phyloP scores from a whole-genome alignment of 108 stramenopile genomes.

The Aurantiochytrium sp. region DNA sequence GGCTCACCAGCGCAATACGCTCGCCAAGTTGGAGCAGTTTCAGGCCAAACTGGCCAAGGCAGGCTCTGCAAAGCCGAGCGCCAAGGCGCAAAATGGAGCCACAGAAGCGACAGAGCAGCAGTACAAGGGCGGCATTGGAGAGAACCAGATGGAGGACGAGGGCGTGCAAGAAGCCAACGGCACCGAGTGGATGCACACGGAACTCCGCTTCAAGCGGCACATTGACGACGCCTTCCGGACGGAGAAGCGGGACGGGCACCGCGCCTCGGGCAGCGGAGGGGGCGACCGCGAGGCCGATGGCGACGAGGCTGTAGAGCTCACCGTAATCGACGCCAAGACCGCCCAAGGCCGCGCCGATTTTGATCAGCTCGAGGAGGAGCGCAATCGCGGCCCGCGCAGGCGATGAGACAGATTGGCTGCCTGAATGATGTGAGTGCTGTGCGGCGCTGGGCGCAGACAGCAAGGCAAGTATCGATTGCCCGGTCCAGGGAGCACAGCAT shows the following conservation, averaged over 20 bases:
- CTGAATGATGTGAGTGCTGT: background rate
- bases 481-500: no score
- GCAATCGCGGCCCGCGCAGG: background rate
- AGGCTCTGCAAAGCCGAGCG: background rate
- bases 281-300: background rate
- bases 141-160: constrained; percentile 9
- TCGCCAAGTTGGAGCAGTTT: constrained; percentile 23
- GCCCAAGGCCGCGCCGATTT: background rate
- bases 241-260: background rate
- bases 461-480: background rate
- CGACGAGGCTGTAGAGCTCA: background rate
- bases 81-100: background rate
- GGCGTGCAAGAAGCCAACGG: background rate
- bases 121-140: constrained; percentile 22
- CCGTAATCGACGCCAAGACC: constrained; percentile 6
- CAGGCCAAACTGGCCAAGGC: background rate
- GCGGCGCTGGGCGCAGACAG: background rate
- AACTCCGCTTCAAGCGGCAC: background rate
- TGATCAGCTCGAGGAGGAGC: background rate
- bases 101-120: background rate
- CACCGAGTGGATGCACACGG: background rate
- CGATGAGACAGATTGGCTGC: background rate
- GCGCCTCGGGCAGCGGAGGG: background rate
- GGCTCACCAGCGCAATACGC: background rate
- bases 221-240: background rate